Evolutionary conservation across 2,329 filamentous ascomycete genomes (phyloP), one percentile per base, ranked within the genome.

Genomic region (Sporothrix brasiliensis): DNA sequence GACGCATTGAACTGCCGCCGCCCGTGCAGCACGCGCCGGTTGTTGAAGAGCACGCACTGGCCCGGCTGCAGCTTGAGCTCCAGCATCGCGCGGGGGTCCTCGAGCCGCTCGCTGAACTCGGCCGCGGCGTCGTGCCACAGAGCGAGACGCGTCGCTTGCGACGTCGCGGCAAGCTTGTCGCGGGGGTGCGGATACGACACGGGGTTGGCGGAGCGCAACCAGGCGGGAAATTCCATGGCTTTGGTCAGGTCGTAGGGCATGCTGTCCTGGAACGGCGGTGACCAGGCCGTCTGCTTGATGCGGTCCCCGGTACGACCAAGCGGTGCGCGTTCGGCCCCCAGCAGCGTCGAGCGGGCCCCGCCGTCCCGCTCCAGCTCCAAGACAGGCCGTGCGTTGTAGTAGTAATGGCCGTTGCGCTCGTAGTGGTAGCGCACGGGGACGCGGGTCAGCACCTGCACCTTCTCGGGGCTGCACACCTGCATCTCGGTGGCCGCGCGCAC

Each of bases 31-130:
- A 97, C 84, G 21, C 94, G 85, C 71, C 88, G 81, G 77, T 98
- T 98, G 78, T 97, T 91, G 77, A 99, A 98, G n/a, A 99, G 85
- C 14, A 94, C 93, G 77, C 93, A 97, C 76, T 97, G 92, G 3
- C 94, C 95, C 4, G 91, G 88, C 69, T 88, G 82, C 79, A 97
- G 83, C 79, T 90, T 90, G 71, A 90, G 84, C 81, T 94, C 85
- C 76, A 90, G 91, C 68, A 93, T 79, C 72, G 87, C 87, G 4
- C 81, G 77, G 0, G 84, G 80, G 0, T 82, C 77, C 73, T 92
- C 89, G 30, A 95, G 79, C 0, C 86, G 74, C 0, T 77, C 71
- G 65, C 88, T 84, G 75, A 97, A 93, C 47, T 80, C 77, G 0
- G 86, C 83, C 0, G 85, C 84, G n/a, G 50, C 69, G 52, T 72